These are phyloP conservation scores for Pinus tabuliformis DNA, from an alignment of 75 land plant species.

Conservation along the genomic window DNA sequence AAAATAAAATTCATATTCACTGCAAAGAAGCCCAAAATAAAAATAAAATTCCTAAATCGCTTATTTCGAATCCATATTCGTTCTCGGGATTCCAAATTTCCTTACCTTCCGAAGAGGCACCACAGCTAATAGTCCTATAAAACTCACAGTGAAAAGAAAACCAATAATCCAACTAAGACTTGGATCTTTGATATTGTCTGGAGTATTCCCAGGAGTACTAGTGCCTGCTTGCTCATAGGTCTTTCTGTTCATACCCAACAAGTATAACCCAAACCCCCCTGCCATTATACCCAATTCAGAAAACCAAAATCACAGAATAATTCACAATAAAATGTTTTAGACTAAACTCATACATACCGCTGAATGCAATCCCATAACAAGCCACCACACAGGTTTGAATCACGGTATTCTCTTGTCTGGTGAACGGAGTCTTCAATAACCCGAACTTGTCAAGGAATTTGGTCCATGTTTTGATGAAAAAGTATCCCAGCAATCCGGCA, in stretches of 20 bases:
- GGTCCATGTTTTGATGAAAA: slow-evolving; percentile 52
- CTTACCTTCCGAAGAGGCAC: slow-evolving; percentile 69
- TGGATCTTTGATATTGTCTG: slow-evolving; percentile 41
- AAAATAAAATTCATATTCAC: neutral
- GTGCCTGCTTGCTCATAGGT: too few relatives aligned
- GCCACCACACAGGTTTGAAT: slow-evolving; percentile 86
- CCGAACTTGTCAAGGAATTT: slow-evolving; percentile 31
- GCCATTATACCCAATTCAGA: neutral
- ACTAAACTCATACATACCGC: slow-evolving; percentile 25
- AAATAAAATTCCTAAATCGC: neutral
- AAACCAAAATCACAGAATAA: neutral
- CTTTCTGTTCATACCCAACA: slow-evolving; percentile 55
- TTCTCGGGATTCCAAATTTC: neutral
- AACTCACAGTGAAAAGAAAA: slow-evolving; percentile 62
- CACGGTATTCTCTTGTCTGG: slow-evolving; percentile 81
- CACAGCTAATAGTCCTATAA: slow-evolving; percentile 64
- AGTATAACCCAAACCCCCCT: slow-evolving; percentile 88
- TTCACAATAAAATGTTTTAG: neutral
- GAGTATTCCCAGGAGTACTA: slow-evolving; percentile 12
- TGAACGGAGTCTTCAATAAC: slow-evolving; percentile 55
- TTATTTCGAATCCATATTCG: too few relatives aligned
- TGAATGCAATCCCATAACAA: slow-evolving; percentile 70
- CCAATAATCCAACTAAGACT: slow-evolving; percentile 64
- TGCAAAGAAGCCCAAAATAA: neutral
- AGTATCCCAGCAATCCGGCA: slow-evolving; percentile 71